Evolutionary conservation across 441 rosid species (phyloP).

Genomic region (Metrosideros polymorpha): DNA sequence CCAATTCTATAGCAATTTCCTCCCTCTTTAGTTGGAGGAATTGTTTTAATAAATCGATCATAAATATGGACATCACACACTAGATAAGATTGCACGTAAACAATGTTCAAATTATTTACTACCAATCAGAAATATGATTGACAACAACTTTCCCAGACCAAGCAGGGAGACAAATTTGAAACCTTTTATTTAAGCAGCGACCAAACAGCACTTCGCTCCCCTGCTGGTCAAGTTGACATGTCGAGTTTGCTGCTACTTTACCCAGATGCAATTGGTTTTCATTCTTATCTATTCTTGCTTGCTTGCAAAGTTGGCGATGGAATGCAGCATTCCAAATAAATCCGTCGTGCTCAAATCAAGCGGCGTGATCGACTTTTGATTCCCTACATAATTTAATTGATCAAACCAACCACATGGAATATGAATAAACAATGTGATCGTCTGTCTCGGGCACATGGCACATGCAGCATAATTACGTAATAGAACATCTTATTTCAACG

Average conservation of each 20-base stretch:
- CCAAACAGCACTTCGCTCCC: background rate
- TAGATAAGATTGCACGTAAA: background rate
- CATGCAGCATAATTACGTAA: background rate
- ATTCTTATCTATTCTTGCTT: background rate
- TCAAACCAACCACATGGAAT: background rate
- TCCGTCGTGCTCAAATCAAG: background rate
- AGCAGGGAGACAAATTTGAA: rapidly evolving
- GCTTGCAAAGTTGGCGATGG: background rate
- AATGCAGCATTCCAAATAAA: background rate
- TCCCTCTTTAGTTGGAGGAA: background rate
- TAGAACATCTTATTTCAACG: background rate
- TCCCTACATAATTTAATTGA: too few species aligned
- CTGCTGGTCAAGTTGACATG: background rate
- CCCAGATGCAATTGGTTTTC: background rate
- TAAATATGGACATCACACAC: background rate
- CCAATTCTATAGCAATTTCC: background rate
- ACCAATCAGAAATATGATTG: background rate
- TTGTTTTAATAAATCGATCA: background rate
- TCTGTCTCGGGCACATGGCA: background rate
- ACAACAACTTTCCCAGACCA: background rate
- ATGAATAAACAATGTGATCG: background rate
- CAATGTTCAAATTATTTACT: background rate
- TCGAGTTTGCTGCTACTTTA: background rate
- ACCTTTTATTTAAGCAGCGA: background rate
- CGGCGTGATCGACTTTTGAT: background rate